These are phyloP conservation scores for Boletus chippewaensis DNA, from an alignment of 1,284 basidiomycete species.

Conservation along the genomic window DNA sequence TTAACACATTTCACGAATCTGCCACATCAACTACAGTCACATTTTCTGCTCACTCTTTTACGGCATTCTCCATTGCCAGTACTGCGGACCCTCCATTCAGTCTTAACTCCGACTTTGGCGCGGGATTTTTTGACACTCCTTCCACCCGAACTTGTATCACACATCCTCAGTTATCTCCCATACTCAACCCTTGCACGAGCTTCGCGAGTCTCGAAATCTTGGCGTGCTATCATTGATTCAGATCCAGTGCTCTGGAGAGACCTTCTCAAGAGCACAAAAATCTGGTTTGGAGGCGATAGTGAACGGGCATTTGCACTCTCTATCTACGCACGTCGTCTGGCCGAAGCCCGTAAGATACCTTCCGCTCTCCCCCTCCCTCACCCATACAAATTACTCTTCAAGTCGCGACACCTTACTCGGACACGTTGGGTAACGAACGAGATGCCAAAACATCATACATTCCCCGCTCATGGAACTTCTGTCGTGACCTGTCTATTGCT, in stretches of 20 bases:
- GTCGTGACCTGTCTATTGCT: constrained; percentile 94
- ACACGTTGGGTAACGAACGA: constrained; percentile 71
- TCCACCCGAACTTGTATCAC: constrained; percentile 78
- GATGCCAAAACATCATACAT: constrained; percentile 70
- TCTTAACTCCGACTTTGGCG: constrained; percentile 77
- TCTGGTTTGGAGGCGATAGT: constrained; percentile 79
- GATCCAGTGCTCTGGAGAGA: constrained; percentile 82
- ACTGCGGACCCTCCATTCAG: constrained; percentile 73
- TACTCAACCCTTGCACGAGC: constrained; percentile 73
- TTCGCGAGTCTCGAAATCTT: constrained; percentile 73
- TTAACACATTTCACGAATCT: constrained; percentile 68
- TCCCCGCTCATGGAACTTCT: constrained; percentile 80
- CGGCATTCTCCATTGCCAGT: constrained; percentile 81
- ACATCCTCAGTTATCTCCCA: constrained; percentile 72
- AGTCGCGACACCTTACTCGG: constrained; percentile 72
- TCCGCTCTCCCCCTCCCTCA: constrained; percentile 60
- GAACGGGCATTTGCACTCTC: constrained; percentile 65
- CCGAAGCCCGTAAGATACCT: constrained; percentile 37
- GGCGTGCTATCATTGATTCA: constrained; percentile 78
- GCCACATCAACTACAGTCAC: constrained; percentile 72
- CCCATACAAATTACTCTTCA: constrained; percentile 83
- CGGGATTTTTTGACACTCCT: constrained; percentile 83
- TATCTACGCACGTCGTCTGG: constrained; percentile 52
- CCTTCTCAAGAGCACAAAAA: constrained; percentile 66
- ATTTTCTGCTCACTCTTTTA: constrained; percentile 77